Evolutionary conservation across 768 basidiomycete genomes (phyloP).

Genomic region (Tricholoma matsutake): DNA sequence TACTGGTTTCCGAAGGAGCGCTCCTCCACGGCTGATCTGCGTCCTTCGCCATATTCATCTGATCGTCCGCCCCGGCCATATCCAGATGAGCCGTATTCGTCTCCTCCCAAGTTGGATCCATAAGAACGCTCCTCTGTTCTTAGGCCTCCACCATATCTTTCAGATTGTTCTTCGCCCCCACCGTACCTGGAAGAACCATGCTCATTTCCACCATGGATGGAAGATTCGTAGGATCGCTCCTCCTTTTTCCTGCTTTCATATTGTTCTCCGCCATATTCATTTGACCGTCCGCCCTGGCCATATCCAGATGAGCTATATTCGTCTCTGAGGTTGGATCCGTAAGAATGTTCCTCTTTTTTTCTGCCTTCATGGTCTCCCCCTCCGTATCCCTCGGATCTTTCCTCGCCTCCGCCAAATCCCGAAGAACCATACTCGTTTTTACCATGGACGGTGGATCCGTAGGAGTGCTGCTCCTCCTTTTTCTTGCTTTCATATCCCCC

Average conservation of each 20-base stretch:
- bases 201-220: conserved; percentile 15
- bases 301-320: conserved; percentile 17
- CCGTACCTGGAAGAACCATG: conserved; percentile 15
- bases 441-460: conserved; percentile 9
- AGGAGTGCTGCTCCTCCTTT: conserved; percentile 12
- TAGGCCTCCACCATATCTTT: conserved; percentile 19
- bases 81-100: conserved; percentile 17
- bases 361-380: conserved; percentile 1
- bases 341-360: conserved; percentile 13
- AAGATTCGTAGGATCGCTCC: conserved; percentile 12
- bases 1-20: neutral
- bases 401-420: conserved; percentile 8
- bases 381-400: neutral
- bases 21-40: conserved; percentile 8
- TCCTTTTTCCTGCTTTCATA: conserved; percentile 9
- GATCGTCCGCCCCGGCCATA: conserved; percentile 10
- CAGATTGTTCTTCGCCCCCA: conserved; percentile 6
- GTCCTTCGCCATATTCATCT: conserved; percentile 7
- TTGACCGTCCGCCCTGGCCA: conserved; percentile 8
- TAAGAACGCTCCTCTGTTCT: conserved; percentile 14
- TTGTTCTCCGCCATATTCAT: conserved; percentile 4
- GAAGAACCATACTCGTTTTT: conserved; percentile 14
- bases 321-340: conserved; percentile 15
- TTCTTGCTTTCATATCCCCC: conserved; percentile 2
- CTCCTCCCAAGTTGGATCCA: conserved; percentile 13